Percentiles rank a stretch among this genome's conserved stretches.
Evolutionary conservation across 768 basidiomycete genomes (phyloP).

Genomic region (Phaffia australis): DNA sequence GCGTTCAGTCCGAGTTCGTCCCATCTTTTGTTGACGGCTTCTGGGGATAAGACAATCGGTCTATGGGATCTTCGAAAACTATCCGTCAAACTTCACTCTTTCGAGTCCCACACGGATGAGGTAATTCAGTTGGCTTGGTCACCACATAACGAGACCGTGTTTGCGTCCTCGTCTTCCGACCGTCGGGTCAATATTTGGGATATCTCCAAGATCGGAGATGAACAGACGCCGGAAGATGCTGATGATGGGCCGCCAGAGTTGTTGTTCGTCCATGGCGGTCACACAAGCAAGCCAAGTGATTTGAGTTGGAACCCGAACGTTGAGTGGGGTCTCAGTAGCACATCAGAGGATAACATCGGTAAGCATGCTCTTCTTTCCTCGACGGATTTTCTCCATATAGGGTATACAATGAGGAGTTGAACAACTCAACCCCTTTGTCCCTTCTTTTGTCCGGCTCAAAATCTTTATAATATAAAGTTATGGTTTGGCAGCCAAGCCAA

Average conservation of each 20-base stretch:
- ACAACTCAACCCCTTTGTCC: no score
- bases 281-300: constrained; percentile 65
- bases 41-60: constrained; percentile 84
- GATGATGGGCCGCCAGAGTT: constrained; percentile 97
- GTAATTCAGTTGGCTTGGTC: constrained; percentile 93
- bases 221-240: constrained; percentile 95
- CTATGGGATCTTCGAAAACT: constrained; percentile 72
- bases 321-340: constrained; percentile 68
- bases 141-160: constrained; percentile 78
- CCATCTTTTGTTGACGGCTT: constrained; percentile 75
- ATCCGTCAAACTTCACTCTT: constrained; percentile 67
- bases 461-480: constrained; percentile 40
- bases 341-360: constrained; percentile 86
- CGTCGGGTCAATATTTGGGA: constrained; percentile 94
- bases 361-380: no score
- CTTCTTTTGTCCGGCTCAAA: no score
- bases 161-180: constrained; percentile 90
- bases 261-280: constrained; percentile 84
- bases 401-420: no score
- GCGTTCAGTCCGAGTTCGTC: constrained; percentile 76
- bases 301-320: constrained; percentile 78
- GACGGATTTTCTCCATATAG: no score
- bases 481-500: constrained; percentile 96
- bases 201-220: constrained; percentile 74
- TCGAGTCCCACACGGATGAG: constrained; percentile 88